Conservation (phyloP, 306 rosid genomes). For the Quercus dentata region DNA sequence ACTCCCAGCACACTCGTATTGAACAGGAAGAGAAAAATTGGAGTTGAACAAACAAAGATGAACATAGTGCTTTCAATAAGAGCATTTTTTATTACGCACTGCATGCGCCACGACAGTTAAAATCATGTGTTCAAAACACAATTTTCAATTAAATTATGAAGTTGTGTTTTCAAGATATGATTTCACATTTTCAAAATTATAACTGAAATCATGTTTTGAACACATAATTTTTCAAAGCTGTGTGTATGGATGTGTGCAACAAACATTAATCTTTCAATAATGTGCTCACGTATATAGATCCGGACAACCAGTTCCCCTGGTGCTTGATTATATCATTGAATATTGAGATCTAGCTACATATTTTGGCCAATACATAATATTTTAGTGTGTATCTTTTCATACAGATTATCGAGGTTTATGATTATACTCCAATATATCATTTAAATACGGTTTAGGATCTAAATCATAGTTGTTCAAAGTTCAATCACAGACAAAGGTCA, state of each 20-base stretch:
- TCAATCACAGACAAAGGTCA: not conserved
- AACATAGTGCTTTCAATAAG: not conserved
- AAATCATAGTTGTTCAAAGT: not conserved
- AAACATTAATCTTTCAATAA: not conserved
- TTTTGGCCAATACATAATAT: not conserved
- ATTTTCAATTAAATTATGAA: no score
- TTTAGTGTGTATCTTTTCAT: not conserved
- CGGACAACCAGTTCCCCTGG: not conserved
- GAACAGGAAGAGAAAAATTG: not conserved
- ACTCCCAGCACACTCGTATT: not conserved
- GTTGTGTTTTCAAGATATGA: no score
- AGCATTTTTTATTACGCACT: no score
- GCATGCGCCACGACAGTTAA: no score
- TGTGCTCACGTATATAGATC: no score
- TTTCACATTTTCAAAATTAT: no score
- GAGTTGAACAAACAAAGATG: not conserved
- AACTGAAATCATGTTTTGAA: no score
- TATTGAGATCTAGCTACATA: not conserved
- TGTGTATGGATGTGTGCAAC: not conserved
- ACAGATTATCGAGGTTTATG: conserved; percentile 4
- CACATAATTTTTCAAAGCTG: no score
- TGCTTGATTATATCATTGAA: not conserved
- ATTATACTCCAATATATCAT: not conserved
- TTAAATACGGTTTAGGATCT: not conserved
- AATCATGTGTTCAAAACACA: no score